Evolutionary conservation across 345 rosid genomes (phyloP).

Genomic region (Syzygium grande): DNA sequence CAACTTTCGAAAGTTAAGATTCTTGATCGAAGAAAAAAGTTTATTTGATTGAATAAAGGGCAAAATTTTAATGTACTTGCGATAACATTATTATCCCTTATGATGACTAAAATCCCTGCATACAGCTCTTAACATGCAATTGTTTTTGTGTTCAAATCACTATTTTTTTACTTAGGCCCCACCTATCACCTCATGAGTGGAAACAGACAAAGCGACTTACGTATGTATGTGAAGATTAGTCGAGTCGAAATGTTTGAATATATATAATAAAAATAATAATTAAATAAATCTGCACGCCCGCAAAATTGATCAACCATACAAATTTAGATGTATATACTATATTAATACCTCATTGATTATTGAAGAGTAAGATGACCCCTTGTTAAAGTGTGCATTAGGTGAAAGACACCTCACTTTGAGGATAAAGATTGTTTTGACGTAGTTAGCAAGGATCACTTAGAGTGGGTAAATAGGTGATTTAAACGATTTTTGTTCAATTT

Average conservation of each 20-base stretch:
- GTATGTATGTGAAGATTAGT: too few species aligned
- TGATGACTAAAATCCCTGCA: background rate
- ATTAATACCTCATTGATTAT: background rate
- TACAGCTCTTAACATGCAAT: background rate
- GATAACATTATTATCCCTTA: background rate
- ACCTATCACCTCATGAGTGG: background rate
- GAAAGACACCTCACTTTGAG: background rate
- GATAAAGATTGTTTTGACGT: background rate
- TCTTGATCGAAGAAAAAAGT: background rate
- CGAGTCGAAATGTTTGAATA: background rate
- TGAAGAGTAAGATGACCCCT: background rate
- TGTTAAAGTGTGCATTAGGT: fast-evolving
- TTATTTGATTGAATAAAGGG: background rate
- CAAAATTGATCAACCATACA: background rate
- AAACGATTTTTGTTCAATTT: too few species aligned
- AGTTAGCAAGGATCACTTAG: too few species aligned
- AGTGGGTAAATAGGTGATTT: too few species aligned
- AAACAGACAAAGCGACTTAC: background rate
- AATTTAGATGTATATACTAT: background rate
- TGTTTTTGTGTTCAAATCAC: background rate
- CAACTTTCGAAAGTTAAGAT: background rate
- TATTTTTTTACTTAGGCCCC: background rate
- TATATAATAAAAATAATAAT: background rate
- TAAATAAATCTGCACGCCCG: background rate
- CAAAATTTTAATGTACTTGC: background rate